Evolutionary conservation across 306 rosid species (phyloP), one percentile per base, ranked within the genome.

Genomic region (Ceratonia siliqua): DNA sequence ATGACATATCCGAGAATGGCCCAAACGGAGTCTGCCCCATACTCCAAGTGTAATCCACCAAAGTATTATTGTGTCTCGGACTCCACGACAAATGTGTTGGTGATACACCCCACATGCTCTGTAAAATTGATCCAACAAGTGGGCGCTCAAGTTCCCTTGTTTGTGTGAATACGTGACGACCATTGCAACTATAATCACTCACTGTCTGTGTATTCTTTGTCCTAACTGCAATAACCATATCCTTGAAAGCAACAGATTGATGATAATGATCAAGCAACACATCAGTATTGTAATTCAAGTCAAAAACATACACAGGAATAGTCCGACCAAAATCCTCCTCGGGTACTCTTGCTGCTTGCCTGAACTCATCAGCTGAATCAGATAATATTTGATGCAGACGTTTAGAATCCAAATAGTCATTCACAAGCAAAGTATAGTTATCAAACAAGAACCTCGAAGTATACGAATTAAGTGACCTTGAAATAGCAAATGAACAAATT

Each of bases 71-170:
- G 79, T 91, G 97, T 79, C 89, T 87, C 0, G 93, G 89, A 69
- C 97, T 95, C 98, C 99, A 92, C 49, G 78, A 62, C 82, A 90
- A 39, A 78, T 95, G 98, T 0, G 98, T 95, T 0, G 99, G 99
- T 3, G 97, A 87, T 53, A 95, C 96, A 13, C 99, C 99, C 99
- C 99, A 95, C 99, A 95, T 90, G 17, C 93, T 92, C 89, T 95
- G 99, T 43, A 95, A 74, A 79, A 95, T 90, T 0, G 99, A 95
- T 35, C 97, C 99, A 75, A 95, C 91, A 66, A 95, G 83, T 0
- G 98, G 99, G 45, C 99, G 54, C 82, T 87, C 98, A 62, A 95
- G 98, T 36, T 90, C 86, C 79, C 97, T 86, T 0, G 92, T 83
- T 49, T 86, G 90, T 4, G 78, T 84, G 76, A 95, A 92, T 75